Percentiles rank a stretch among this genome's conserved stretches.
These are phyloP conservation scores for Coniferiporia sulphurascens DNA, from an alignment of 1,284 basidiomycete genomes.

Conservation along the genomic window DNA sequence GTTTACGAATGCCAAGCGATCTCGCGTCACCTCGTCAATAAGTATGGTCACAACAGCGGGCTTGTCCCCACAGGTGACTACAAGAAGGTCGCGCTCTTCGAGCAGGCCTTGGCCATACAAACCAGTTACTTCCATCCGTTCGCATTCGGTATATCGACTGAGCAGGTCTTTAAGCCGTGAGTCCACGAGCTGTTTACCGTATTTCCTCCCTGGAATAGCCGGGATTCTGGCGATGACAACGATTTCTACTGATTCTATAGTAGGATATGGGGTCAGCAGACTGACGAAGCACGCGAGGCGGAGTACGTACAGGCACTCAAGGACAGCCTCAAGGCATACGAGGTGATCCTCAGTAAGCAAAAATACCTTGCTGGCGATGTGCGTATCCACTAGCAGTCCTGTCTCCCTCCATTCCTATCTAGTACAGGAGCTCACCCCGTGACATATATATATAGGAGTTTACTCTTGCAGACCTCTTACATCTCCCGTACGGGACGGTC, in stretches of 20 bases:
- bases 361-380: constrained; percentile 44
- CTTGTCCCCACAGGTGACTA: constrained; percentile 22
- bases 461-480: constrained; percentile 16
- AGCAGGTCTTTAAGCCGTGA: constrained; percentile 28
- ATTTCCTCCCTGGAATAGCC: no score
- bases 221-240: no score
- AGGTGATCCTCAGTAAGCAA: constrained; percentile 41
- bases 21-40: constrained; percentile 26
- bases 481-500: constrained; percentile 9
- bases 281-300: constrained; percentile 27
- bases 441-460: constrained; percentile 1
- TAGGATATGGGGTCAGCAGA: constrained; percentile 1
- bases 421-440: neutral
- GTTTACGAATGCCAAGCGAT: constrained; percentile 33
- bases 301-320: constrained; percentile 26
- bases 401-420: neutral
- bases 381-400: constrained; percentile 18
- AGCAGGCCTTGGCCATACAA: constrained; percentile 32
- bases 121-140: constrained; percentile 42
- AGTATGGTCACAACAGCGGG: constrained; percentile 22
- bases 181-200: neutral
- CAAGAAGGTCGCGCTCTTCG: constrained; percentile 28
- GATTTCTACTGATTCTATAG: no score
- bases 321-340: constrained; percentile 40
- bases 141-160: constrained; percentile 34